Base-by-base conservation (phyloP, 257 asterid species). In the Salvia splendens region DNA sequence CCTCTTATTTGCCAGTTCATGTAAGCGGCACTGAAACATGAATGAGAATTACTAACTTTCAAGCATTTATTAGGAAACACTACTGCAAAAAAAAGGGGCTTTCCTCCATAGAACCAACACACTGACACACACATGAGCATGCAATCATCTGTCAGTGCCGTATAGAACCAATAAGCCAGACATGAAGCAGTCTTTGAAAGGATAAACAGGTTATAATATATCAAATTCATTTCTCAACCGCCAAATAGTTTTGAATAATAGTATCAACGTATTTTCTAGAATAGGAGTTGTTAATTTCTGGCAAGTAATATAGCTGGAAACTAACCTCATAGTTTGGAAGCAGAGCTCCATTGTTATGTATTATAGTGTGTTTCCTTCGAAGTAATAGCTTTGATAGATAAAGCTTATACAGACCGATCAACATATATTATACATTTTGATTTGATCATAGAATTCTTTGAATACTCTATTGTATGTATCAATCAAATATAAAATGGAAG, bases 1-100 rank as follows among this genome's bases (percentile, higher is more conserved):
- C 77, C 99, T 85, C 82, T 94, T 91, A 73, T 88, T 91, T 42
- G 97, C 99, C 77, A 94, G 81, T 71, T 91, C 97, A 81, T 91
- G 99, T 17, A 94, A 72, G 11, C 96, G 96, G 65, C 99, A 94
- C 96, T 94, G 83, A 53, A 71, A 72, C 64, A 77, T 16, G 59
- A 41, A 83, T 11, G 36, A 8, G 9, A 61, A 78, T 46, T 6
- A 24, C 14, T 12, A 12, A 8, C 10, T 35, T n/a, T 14, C 5
- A 36, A 15, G 36, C 14, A 16, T 60, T 60, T 11, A 24, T 24
- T 61, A 11, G 40, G 30, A 24, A 41, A 42, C 16, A 24, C n/a
- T 43, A 6, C 12, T 11, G 4, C 1, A 24, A 24, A 45, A 14
- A 28, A 1, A 12, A 12, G 24, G 54, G 38, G 24, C 24, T 24